Evolutionary conservation across 441 rosid species (phyloP).

Genomic region (Sinapis alba): DNA sequence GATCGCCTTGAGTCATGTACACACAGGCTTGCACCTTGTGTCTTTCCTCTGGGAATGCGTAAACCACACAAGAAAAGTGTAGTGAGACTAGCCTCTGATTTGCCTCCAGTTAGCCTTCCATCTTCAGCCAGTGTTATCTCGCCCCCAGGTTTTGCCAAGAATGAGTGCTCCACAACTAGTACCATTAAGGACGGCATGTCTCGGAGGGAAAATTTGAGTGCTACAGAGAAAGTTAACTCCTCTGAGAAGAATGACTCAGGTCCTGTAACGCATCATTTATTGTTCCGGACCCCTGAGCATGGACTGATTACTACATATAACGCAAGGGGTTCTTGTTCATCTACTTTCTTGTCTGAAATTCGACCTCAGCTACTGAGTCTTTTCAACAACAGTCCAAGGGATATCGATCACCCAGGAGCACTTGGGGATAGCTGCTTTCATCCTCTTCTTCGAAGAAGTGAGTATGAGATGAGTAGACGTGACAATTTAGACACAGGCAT

Average conservation of each 20-base stretch:
- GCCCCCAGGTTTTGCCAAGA: conserved; percentile 58
- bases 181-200: conserved; percentile 29
- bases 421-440: conserved; percentile 72
- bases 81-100: conserved; percentile 90
- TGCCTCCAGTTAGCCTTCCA: conserved; percentile 94
- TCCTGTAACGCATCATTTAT: conserved; percentile 86
- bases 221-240: conserved; percentile 48
- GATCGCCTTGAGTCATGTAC: conserved; percentile 14
- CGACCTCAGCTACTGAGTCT: conserved; percentile 82
- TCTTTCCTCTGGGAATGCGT: conserved; percentile 34
- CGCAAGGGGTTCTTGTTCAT: conserved; percentile 44
- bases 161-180: conserved; percentile 44
- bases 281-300: conserved; percentile 71
- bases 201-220: conserved; percentile 39
- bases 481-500: conserved; percentile 40
- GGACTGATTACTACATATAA: conserved; percentile 44
- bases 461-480: conserved; percentile 43
- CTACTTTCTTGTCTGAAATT: conserved; percentile 73
- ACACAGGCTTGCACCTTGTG: conserved; percentile 42
- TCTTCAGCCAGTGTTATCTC: conserved; percentile 84
- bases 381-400: conserved; percentile 56
- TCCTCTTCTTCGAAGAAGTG: conserved; percentile 74
- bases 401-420: conserved; percentile 44
- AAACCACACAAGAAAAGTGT: conserved; percentile 49
- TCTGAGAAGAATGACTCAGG: conserved; percentile 47